Evolutionary conservation across 495 filamentous ascomycete genomes (phyloP), one percentile per base, ranked within the genome.

Genomic region (Lasiosphaeria miniovina): DNA sequence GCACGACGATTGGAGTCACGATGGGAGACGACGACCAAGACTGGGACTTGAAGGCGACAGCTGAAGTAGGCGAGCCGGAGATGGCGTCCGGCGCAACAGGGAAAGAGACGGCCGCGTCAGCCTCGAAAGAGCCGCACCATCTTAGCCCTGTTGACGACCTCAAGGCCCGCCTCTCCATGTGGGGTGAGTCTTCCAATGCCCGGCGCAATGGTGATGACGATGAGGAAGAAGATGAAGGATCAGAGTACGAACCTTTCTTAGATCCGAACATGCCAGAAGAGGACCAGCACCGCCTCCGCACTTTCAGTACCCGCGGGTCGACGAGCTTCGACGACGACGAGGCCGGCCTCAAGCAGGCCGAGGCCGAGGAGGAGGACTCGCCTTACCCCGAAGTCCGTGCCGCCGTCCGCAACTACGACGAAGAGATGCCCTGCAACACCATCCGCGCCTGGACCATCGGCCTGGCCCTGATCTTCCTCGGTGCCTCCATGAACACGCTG

Each of bases 371-470:
- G 1, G 74, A 71, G 36, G 73, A 90, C 68, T 90, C 88, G 4
- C 87, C 87, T 0, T 91, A 90, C 62, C 84, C 85, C 31, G 85
- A 90, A 68, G 89, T 87, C 51, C 77, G 83, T 36, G 83, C 83
- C 11, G 81, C 83, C 10, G 84, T 87, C 0, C 80, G 75, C 60
- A 82, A 86, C 70, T 78, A 80, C 61, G 87, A 90, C 66, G 86
- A 90, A 60, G 82, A 85, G 12, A 72, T 88, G 36, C 82, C 85
- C 24, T 81, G 78, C 65, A 90, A 88, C 69, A 91, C 89, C 6
- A 68, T 92, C 48, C 84, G 89, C 38, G 88, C 87, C 38, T 92
- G 89, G 89, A 67, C 80, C 4, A 86, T 92, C 58, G 88, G 89
- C 4, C 65, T 91, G 61, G 45, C 84, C 4, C 76, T 90, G 17